Percentiles rank a stretch among this genome's conserved stretches.
phyloP scores from a whole-genome alignment of 176 grass and related monocot genomes.

The Avena insularis region DNA sequence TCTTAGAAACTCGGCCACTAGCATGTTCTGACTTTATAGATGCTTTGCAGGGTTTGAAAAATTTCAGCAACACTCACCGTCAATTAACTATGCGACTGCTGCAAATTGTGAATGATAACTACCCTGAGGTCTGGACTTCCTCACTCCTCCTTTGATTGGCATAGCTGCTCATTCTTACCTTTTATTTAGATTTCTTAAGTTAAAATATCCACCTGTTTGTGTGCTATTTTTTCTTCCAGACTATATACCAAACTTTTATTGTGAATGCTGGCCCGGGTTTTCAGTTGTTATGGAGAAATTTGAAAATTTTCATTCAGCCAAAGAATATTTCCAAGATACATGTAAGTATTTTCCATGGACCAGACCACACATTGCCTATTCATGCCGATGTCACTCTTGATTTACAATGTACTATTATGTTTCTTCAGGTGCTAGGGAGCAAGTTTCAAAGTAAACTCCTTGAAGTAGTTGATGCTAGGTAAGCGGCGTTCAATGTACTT shows the following conservation, averaged over 20 bases:
- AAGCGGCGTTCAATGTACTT: conserved; percentile 21
- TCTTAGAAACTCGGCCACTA: not conserved
- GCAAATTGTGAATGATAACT: conserved; percentile 94
- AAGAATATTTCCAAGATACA: conserved; percentile 99
- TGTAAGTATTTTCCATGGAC: conserved; percentile 48
- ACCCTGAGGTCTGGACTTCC: conserved; percentile 77
- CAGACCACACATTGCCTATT: not conserved
- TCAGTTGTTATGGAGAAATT: conserved; percentile 86
- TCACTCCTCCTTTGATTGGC: not conserved
- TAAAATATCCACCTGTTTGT: conserved; percentile 14
- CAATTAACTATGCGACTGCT: conserved; percentile 83
- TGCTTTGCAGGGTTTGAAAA: conserved; percentile 83
- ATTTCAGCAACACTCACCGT: conserved; percentile 93
- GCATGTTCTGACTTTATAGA: not conserved
- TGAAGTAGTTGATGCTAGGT: conserved; percentile 91
- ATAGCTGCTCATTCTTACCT: not conserved
- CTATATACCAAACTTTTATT: conserved; percentile 93
- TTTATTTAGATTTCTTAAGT: not conserved
- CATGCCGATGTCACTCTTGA: not conserved
- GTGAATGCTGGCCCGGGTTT: conserved; percentile 96
- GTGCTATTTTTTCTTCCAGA: conserved; percentile 45
- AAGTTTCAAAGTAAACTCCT: conserved; percentile 90
- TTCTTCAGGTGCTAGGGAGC: conserved; percentile 83
- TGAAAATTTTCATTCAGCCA: conserved; percentile 91
- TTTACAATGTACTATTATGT: conserved; percentile 16